A percentile compares a stretch with the other conserved stretches of the same genome.
These are phyloP conservation scores for Luffa acutangula DNA, from an alignment of 306 rosid species.

Conservation along the genomic window DNA sequence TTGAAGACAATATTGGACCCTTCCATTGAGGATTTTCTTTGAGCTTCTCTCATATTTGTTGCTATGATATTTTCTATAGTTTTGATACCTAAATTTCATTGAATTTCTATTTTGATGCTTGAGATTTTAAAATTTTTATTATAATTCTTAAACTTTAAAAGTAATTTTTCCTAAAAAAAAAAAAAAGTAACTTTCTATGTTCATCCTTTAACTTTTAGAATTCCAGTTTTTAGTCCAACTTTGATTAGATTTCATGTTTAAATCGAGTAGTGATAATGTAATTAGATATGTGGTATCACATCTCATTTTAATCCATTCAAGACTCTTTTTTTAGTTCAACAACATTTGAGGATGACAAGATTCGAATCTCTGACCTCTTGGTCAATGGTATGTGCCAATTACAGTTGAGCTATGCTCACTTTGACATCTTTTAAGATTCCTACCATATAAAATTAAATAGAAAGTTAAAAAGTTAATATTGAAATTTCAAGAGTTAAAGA, in stretches of 20 bases:
- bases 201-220: too few relatives aligned
- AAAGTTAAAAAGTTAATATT: background rate
- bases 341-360: too few relatives aligned
- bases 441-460: background rate
- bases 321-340: too few relatives aligned
- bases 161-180: background rate
- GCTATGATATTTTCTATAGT: too few relatives aligned
- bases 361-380: too few relatives aligned
- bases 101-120: background rate
- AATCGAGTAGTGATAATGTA: background rate
- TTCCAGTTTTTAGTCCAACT: too few relatives aligned
- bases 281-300: background rate
- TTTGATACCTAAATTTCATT: too few relatives aligned
- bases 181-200: background rate
- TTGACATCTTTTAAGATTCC: background rate
- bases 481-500: background rate
- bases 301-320: background rate
- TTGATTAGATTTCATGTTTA: background rate
- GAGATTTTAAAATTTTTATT: background rate
- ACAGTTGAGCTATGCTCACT: too few relatives aligned
- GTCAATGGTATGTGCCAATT: too few relatives aligned
- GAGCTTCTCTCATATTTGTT: too few relatives aligned
- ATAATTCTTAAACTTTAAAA: background rate
- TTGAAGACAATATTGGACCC: background rate
- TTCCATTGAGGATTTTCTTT: background rate